Evolutionary conservation across 306 rosid genomes (phyloP), one percentile per base, ranked within the genome.

Genomic region (Cicer cuneatum): DNA sequence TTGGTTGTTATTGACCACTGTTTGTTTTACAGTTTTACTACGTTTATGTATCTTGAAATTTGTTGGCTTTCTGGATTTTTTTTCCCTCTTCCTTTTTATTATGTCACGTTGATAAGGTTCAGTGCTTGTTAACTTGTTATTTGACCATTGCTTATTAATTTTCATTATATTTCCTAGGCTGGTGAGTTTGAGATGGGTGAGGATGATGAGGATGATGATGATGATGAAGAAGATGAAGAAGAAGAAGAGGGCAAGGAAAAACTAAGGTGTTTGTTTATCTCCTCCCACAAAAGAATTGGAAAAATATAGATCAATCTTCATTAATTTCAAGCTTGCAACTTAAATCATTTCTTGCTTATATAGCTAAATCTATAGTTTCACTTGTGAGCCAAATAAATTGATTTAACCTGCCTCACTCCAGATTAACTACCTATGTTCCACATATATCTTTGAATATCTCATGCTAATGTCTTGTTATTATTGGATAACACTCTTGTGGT

Each of bases 171-270:
- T 77, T 54, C 74, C 48, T 83, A 88, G 98, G 85, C 59, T 61
- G 91, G 86, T 76, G 87, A 71, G 40, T 81, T 93, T 65, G 87
- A 74, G 40, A 68, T 85, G 72, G 86, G 57, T 3, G 83, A 75
- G 1, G 86, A 85, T 11, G 88, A 81, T 7, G 89, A 79, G 8
- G 91, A 74, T 2, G 89, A 83, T 4, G 90, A 79, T 35, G 89
- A 51, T 45, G 83, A 49, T 29, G 89, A 58, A 4, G 82, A 71
- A 1, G 86, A 85, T 6, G 89, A 83, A 1, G 90, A 78, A 45
- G 93, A 90, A 43, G 54, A 66, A 4, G 92, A 77, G 53, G 79
- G 47, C 74, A 52, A 81, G 76, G 88, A 39, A 69, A 81, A 56
- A 59, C 86, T 90, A 69, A 89, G 92, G 98, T 93, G 37, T 57